Conservation (phyloP, 2,329 filamentous ascomycete species). For the Penicillium sp. region DNA sequence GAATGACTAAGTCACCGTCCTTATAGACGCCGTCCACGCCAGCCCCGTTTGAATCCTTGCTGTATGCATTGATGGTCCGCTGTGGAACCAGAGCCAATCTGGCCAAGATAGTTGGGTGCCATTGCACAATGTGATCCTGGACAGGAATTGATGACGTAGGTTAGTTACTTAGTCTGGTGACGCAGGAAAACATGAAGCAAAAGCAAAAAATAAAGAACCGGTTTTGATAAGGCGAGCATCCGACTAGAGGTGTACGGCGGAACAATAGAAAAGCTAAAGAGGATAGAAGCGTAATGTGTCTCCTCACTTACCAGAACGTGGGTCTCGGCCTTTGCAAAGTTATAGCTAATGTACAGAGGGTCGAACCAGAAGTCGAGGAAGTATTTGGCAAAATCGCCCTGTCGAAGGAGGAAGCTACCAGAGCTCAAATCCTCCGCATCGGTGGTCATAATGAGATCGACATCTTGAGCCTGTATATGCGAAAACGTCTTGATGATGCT, state of each 20-base stretch:
- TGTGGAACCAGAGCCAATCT: conserved; percentile 87
- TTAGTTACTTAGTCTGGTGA: no score
- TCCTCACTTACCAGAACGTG: conserved; percentile 84
- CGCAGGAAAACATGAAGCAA: no score
- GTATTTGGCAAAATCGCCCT: conserved; percentile 84
- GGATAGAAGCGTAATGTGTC: no score
- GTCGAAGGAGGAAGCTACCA: conserved; percentile 71
- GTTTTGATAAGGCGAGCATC: no score
- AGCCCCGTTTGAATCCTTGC: conserved; percentile 35
- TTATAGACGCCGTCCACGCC: conserved; percentile 56
- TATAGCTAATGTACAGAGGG: conserved; percentile 84
- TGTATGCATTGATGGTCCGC: conserved; percentile 71
- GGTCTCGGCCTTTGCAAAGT: conserved; percentile 87
- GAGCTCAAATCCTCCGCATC: conserved; percentile 70
- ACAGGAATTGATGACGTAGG: no score
- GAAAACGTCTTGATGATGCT: conserved; percentile 92
- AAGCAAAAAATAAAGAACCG: background rate
- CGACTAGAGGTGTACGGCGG: no score
- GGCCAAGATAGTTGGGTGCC: conserved; percentile 91
- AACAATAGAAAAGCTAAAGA: no score
- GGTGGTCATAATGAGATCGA: conserved; percentile 76
- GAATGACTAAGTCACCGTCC: conserved; percentile 75
- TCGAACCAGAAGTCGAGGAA: conserved; percentile 95
- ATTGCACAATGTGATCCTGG: conserved; percentile 88
- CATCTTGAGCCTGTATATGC: conserved; percentile 65